Conservation (phyloP, 805 yeast species). For the Candida sakaeoensis region DNA sequence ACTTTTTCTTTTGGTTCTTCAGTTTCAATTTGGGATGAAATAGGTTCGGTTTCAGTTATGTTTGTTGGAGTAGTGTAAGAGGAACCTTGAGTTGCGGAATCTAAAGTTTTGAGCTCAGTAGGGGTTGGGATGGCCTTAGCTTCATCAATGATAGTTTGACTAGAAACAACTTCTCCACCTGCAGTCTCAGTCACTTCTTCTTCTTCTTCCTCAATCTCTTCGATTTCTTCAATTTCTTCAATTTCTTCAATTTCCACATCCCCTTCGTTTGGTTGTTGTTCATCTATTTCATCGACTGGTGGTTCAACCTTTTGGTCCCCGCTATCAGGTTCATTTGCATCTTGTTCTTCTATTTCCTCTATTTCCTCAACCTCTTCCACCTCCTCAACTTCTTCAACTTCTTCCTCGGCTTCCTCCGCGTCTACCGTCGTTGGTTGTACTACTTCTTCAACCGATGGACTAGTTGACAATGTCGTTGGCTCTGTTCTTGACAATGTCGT, state of each 20-base stretch:
- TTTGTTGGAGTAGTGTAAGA: no score
- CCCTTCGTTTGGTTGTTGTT: background rate
- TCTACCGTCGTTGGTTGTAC: constrained; percentile 7
- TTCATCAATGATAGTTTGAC: background rate
- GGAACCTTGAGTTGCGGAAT: no score
- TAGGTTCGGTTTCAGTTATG: no score
- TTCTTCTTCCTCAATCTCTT: background rate
- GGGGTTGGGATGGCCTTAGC: background rate
- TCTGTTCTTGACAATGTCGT: background rate
- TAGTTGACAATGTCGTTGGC: background rate
- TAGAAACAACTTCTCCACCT: background rate
- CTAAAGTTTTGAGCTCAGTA: no score
- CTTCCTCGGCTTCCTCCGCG: constrained; percentile 10
- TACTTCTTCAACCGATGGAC: constrained; percentile 1
- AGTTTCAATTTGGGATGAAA: no score
- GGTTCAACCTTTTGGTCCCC: background rate
- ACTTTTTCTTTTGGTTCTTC: no score
- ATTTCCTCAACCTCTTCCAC: constrained; percentile 9
- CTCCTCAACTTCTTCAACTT: constrained; percentile 6
- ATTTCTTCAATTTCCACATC: constrained; percentile 11
- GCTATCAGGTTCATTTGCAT: constrained; percentile 8
- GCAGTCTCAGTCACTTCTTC: background rate
- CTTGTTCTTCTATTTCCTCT: no score
- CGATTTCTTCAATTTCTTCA: constrained; percentile 4
- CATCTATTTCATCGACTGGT: background rate